Base-by-base conservation (phyloP, 768 basidiomycete genomes). In the Lentinus tigrinus region DNA sequence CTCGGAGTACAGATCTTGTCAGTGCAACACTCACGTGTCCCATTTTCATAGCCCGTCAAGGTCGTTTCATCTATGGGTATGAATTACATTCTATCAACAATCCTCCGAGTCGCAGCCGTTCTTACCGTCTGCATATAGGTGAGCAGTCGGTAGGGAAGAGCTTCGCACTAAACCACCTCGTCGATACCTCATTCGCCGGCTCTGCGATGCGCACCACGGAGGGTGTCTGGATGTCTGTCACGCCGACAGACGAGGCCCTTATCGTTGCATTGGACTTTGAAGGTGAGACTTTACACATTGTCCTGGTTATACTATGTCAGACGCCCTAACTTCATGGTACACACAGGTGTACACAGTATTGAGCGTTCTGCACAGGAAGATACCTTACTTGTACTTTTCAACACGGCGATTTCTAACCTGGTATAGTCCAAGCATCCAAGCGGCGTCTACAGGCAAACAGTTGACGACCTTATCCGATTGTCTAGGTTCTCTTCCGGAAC, bases 61-160 rank as follows among this genome's bases (percentile, higher is more conserved):
- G 85, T 86, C 3, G 85, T 86, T 1, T 84, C 85, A 0, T 87
- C 85, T 0, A 85, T 86, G 85, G 85, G 80, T 74, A 57, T n/a
- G n/a, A n/a, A n/a, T n/a, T n/a, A n/a, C n/a, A n/a, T n/a, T n/a
- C n/a, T n/a, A n/a, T n/a, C n/a, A n/a, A n/a, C n/a, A n/a, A n/a
- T n/a, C n/a, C n/a, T n/a, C n/a, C n/a, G n/a, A n/a, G n/a, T 17
- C 8, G 26, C 1, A 23, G 31, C 31, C 11, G 31, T 31, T n/a
- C 24, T 52, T 17, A 4, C 24, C 21, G 7, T 40, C 13, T 39
- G 21, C 4, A 19, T 24, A 28, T 26, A 81, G 78, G 84, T 0
- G 84, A 85, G 65, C 85, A 87, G 63, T 85, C 83, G 0, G 85
- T 87, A 1, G 85, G 85, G 0, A 85, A 85, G 62, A 82, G 79